Percentiles rank a stretch among this genome's conserved stretches.
phyloP scores from a whole-genome alignment of 495 filamentous ascomycete species.

The Penicilliopsis zonata region DNA sequence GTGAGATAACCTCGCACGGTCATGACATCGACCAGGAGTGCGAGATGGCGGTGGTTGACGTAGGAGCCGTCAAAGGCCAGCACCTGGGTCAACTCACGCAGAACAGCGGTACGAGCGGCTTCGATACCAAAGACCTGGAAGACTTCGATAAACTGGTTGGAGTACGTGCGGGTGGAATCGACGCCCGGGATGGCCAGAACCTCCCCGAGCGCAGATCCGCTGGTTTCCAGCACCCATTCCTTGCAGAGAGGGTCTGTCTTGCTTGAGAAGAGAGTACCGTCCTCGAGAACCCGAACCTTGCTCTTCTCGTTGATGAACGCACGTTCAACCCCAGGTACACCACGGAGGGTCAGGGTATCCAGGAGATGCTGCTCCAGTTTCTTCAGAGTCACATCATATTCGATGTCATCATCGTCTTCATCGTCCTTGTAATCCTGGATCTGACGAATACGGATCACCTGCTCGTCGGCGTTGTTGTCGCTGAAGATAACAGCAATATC shows the following conservation, averaged over 20 bases:
- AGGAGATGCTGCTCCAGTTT: slow-evolving; percentile 81
- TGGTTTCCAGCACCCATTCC: slow-evolving; percentile 93
- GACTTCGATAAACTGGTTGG: slow-evolving; percentile 90
- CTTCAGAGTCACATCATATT: slow-evolving; percentile 85
- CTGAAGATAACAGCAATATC: slow-evolving; percentile 92
- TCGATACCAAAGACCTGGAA: slow-evolving; percentile 94
- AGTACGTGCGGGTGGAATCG: slow-evolving; percentile 77
- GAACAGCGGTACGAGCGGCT: slow-evolving; percentile 71
- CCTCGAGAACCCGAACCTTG: slow-evolving; percentile 45
- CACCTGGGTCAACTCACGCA: slow-evolving; percentile 80
- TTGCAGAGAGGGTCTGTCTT: slow-evolving; percentile 63
- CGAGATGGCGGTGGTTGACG: slow-evolving; percentile 95
- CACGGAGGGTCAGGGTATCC: slow-evolving; percentile 78
- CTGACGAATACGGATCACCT: slow-evolving; percentile 86
- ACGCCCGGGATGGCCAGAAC: slow-evolving; percentile 82
- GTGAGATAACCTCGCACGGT: slow-evolving; percentile 86
- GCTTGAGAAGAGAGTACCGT: slow-evolving; percentile 55
- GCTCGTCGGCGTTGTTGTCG: slow-evolving; percentile 94
- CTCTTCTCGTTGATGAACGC: slow-evolving; percentile 83
- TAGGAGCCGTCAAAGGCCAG: slow-evolving; percentile 96
- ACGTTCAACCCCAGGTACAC: slow-evolving; percentile 74
- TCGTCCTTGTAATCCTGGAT: slow-evolving; percentile 60
- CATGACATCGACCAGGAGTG: slow-evolving; percentile 97
- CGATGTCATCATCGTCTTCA: slow-evolving; percentile 66
- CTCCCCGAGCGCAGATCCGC: slow-evolving; percentile 69